Evolutionary conservation across 805 yeast species (phyloP), one percentile per base, ranked within the genome.

Genomic region (Lipomyces lipofer): DNA sequence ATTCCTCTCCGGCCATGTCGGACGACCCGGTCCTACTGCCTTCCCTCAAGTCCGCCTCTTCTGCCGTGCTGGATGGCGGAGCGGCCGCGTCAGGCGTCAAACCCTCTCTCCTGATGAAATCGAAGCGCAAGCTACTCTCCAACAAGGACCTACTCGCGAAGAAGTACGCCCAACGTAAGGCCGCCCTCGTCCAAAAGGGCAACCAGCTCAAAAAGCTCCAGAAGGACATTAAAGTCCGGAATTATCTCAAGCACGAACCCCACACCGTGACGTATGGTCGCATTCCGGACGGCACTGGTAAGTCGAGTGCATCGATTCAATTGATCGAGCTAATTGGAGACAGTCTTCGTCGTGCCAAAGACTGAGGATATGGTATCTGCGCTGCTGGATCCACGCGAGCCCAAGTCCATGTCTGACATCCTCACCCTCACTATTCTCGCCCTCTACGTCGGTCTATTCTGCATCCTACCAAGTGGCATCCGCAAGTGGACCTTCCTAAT

Each of bases 361-460:
- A 88, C 95, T 28, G 85, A 84, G 64, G 95, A 88, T 66, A 87
- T 88, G 94, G 85, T 88, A 30, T 77, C 88, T 58, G 84, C 92
- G 1, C 72, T 88, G 47, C 83, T 88, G 63, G 92, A 88, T 71
- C 94, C 95, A 2, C 78, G 84, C 0, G 69, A 86, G 49, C 76
- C 78, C 49, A 88, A 88, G 66, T 83, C 91, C 0, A 69, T 79
- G 48, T 76, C 83, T 45, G 96, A 88, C 66, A 59, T 77, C n/a
- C 62, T 78, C 35, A 86, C 87, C 54, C 75, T 85, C 21, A 48
- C 74, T 1, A 66, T 78, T 1, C 67, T 83, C 40, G 36, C 69
- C 3, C 60, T 71, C 21, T 70, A 70, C 42, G 63, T 71, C n/a
- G 51, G 56, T 3, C 52, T 73, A 29, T 72, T 47, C 55, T 52